phyloP scores from a whole-genome alignment of 257 asterid genomes.

The Misopates orontium region DNA sequence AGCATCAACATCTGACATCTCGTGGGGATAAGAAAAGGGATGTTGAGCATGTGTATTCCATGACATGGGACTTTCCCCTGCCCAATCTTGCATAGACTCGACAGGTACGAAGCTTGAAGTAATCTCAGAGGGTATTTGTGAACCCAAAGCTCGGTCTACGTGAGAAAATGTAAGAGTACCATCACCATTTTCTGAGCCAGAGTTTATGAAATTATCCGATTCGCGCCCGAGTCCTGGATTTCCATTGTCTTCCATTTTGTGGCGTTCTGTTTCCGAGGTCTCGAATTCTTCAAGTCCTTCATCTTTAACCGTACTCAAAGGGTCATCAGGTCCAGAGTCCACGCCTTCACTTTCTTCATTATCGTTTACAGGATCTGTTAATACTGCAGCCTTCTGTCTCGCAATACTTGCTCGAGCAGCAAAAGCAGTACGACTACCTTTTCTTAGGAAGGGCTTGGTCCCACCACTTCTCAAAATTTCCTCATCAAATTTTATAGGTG shows the following conservation, averaged over 20 bases:
- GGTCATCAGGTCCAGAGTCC: slow-evolving; percentile 55
- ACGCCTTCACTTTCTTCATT: slow-evolving; percentile 51
- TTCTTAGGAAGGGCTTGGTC: slow-evolving; percentile 60
- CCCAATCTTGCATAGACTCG: slow-evolving; percentile 63
- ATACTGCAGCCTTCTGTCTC: slow-evolving; percentile 47
- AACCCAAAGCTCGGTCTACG: slow-evolving; percentile 56
- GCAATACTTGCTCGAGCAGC: slow-evolving; percentile 48
- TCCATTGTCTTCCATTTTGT: slow-evolving; percentile 21
- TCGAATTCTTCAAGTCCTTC: slow-evolving; percentile 50
- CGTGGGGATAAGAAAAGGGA: slow-evolving; percentile 71
- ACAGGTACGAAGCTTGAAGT: slow-evolving; percentile 36
- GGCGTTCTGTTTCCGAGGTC: slow-evolving; percentile 37
- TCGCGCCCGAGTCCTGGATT: slow-evolving; percentile 18
- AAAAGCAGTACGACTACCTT: slow-evolving; percentile 57
- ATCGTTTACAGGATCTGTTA: slow-evolving; percentile 34
- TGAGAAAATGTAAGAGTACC: slow-evolving; percentile 42
- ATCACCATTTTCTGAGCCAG: slow-evolving; percentile 74
- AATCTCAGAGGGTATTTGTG: slow-evolving; percentile 49
- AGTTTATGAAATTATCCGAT: slow-evolving; percentile 40
- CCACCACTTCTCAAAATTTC: slow-evolving; percentile 48
- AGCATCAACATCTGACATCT: slow-evolving; percentile 74
- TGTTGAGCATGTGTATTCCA: slow-evolving; percentile 59
- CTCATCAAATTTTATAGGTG: slow-evolving; percentile 52
- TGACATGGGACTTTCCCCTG: slow-evolving; percentile 53
- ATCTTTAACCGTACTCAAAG: slow-evolving; percentile 45